Base-by-base conservation (phyloP, 257 asterid species). In the Plantago major region DNA sequence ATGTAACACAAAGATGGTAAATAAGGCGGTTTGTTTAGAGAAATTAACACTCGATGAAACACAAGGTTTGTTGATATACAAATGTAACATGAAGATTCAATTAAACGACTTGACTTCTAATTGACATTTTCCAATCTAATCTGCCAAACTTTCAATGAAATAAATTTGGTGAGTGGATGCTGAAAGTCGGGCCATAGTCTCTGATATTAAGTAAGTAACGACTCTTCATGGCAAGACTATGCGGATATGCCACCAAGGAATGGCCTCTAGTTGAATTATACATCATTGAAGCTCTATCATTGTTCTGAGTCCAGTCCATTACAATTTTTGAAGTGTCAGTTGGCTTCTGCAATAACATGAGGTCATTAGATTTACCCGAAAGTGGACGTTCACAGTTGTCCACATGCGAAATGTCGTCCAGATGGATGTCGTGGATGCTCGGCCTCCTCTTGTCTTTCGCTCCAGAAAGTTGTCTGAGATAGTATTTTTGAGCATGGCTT, bases 401-500 rank as follows among this genome's bases (percentile, higher is more conserved):
- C 0, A 81, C 61, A 12, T 67, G 53, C 9, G 55, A 22, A 44
- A 57, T 11, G 62, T 67, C 46, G 15, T 71, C 47, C 53, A 77
- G 78, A 46, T 77, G 71, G 45, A 84, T 80, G 66, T 89, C 95
- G 46, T 89, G 96, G 66, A 89, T 89, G 82, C 96, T 89, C 2
- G 95, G 94, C 68, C 95, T 74, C 65, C 81, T 73, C 71, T 84
- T 83, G 65, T 85, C 95, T 67, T 83, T 88, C 61, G 78, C 84
- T 13, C 82, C 84, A 11, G 87, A 75, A 58, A 75, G 60, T 57
- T 86, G 95, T 74, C 96, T 74, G 11, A 83, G 78, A 47, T 76
- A 89, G 72, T 84, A 89, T 63, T 89, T 89, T 70, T 89, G 96
- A 65, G 96, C 96, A 74, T 88, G 96, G 78, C 96, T 88, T 12